Evolutionary conservation across 345 rosid species (phyloP).

Genomic region (Gossypium stocksii): DNA sequence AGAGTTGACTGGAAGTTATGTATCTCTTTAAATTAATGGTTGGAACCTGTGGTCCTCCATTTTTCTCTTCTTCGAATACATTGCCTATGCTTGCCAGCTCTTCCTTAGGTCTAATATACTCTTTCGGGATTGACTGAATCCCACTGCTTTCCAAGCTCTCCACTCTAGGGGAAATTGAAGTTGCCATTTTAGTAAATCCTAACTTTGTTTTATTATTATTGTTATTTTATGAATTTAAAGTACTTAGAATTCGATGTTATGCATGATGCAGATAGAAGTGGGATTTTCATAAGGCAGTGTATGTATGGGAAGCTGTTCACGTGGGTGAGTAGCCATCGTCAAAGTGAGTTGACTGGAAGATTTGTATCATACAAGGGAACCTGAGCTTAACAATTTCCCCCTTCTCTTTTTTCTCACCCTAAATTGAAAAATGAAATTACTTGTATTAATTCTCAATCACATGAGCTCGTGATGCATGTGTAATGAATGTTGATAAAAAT

Average conservation of each 20-base stretch:
- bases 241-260: neutral
- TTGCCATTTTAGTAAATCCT: conserved; percentile 23
- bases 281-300: conserved; percentile 14
- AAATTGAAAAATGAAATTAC: neutral
- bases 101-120: conserved; percentile 69
- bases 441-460: neutral
- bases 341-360: conserved; percentile 24
- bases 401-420: neutral
- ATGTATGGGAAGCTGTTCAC: conserved; percentile 18
- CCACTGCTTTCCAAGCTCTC: conserved; percentile 75
- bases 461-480: no score
- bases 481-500: no score
- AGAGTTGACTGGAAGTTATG: no score
- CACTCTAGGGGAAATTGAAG: conserved; percentile 40
- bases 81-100: conserved; percentile 69
- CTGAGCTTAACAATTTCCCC: neutral
- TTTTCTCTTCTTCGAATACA: conserved; percentile 76
- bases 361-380: neutral
- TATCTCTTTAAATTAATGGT: conserved; percentile 62
- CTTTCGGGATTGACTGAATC: conserved; percentile 63
- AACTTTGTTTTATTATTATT: neutral
- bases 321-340: conserved; percentile 28
- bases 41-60: conserved; percentile 77
- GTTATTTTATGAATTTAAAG: no score
- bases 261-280: no score